phyloP scores from a whole-genome alignment of 768 basidiomycete genomes.

The Xerocomellus amylosporus region DNA sequence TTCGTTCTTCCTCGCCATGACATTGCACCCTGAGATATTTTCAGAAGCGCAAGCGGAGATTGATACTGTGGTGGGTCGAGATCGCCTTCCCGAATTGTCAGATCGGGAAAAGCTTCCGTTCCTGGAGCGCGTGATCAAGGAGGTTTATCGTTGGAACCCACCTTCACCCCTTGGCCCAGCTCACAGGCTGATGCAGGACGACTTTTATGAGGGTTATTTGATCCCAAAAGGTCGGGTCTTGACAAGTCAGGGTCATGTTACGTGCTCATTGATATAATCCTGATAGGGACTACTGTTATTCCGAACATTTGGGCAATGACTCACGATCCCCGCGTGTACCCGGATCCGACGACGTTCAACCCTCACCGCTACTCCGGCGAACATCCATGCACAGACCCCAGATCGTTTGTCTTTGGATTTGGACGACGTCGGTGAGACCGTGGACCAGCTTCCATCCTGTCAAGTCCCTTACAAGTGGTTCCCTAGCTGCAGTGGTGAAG shows the following conservation, averaged over 20 bases:
- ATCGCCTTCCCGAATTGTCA: neutral
- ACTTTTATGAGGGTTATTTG: constrained; percentile 1
- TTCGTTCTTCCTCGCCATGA: constrained; percentile 1
- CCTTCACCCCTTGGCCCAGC: constrained; percentile 7
- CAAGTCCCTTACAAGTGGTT: neutral
- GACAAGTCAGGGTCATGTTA: neutral
- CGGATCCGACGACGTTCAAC: neutral
- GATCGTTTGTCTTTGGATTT: neutral
- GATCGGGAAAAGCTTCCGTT: constrained; percentile 43
- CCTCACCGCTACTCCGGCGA: neutral
- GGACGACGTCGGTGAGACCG: constrained; percentile 4
- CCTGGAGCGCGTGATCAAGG: constrained; percentile 31
- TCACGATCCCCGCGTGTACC: neutral
- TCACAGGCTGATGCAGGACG: constrained; percentile 11
- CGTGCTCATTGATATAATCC: neutral
- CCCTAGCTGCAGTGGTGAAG: neutral
- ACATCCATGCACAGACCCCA: neutral
- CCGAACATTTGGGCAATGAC: constrained; percentile 8
- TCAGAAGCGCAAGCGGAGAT: neutral
- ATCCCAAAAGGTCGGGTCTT: neutral
- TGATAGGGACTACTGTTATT: neutral
- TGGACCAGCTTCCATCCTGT: neutral
- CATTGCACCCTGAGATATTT: constrained; percentile 3
- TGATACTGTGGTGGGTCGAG: neutral
- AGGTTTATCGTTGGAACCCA: constrained; percentile 22